These are phyloP conservation scores for Pisolithus microcarpus DNA, from an alignment of 768 basidiomycete genomes.

Conservation along the genomic window DNA sequence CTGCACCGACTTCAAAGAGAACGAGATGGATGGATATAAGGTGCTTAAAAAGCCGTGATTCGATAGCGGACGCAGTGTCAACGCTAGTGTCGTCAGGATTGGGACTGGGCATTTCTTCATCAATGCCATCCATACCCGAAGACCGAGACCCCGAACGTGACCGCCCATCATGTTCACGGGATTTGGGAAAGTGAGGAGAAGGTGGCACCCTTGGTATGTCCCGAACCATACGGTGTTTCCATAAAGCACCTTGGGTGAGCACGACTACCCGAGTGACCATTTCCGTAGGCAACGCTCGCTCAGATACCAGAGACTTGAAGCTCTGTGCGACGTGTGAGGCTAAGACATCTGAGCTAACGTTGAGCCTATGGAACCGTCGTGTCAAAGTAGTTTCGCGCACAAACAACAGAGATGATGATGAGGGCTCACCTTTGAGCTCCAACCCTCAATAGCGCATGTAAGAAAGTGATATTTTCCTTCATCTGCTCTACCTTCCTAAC, in stretches of 20 bases:
- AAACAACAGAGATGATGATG: not conserved
- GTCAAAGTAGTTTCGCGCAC: not conserved
- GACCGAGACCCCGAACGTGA: slow-evolving; percentile 11
- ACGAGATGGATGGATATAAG: slow-evolving; percentile 56
- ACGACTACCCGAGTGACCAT: slow-evolving; percentile 68
- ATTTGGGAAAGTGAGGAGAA: not conserved
- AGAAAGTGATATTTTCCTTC: slow-evolving; percentile 64
- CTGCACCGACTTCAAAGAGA: slow-evolving; percentile 58
- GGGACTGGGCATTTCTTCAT: not conserved
- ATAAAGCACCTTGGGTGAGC: slow-evolving; percentile 73
- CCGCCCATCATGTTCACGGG: not conserved
- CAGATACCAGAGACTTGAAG: slow-evolving; percentile 55
- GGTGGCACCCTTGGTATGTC: slow-evolving; percentile 16
- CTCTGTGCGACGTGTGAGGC: slow-evolving; percentile 44
- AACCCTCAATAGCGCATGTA: slow-evolving; percentile 70
- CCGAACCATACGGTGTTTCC: slow-evolving; percentile 76
- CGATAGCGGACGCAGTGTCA: slow-evolving; percentile 26
- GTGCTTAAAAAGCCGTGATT: slow-evolving; percentile 62
- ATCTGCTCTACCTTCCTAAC: slow-evolving; percentile 57
- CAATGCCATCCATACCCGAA: not conserved
- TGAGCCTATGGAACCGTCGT: slow-evolving; percentile 5
- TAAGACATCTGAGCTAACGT: slow-evolving; percentile 45
- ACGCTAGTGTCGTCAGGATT: not conserved
- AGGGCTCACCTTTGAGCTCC: slow-evolving; percentile 48
- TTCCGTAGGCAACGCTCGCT: slow-evolving; percentile 68